These are phyloP conservation scores for Podaxis sp. DNA, from an alignment of 768 basidiomycete genomes.

Conservation along the genomic window DNA sequence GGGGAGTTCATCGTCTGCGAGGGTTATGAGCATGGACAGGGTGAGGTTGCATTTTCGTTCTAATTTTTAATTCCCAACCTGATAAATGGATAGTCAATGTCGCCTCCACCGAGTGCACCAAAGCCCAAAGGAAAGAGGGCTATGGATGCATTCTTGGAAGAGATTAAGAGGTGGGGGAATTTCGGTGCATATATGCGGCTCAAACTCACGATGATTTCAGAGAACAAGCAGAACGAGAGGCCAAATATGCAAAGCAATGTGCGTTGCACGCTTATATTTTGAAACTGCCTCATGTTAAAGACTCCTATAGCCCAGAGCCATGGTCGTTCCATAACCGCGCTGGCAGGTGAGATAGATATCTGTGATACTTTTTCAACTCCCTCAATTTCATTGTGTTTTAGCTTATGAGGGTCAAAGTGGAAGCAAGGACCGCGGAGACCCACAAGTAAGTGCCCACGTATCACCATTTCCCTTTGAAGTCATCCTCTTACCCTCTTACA, in stretches of 20 bases:
- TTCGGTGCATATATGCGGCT: not conserved
- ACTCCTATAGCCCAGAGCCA: constrained; percentile 33
- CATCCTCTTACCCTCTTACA: constrained; percentile 27
- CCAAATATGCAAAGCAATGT: constrained; percentile 75
- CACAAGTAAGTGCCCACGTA: constrained; percentile 54
- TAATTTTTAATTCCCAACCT: not conserved
- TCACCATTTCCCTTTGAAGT: not conserved
- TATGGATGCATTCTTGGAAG: constrained; percentile 95
- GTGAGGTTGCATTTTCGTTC: constrained; percentile 11
- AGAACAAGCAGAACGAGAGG: constrained; percentile 91
- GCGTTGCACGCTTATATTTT: constrained; percentile 17
- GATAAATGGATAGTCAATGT: constrained; percentile 46
- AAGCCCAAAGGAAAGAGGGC: constrained; percentile 93
- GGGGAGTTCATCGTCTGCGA: not conserved
- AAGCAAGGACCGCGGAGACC: constrained; percentile 86
- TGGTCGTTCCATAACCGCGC: constrained; percentile 81
- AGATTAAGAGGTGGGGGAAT: constrained; percentile 79
- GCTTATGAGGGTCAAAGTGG: constrained; percentile 92
- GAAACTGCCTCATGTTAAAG: not conserved
- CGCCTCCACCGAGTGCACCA: constrained; percentile 51
- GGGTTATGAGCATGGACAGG: constrained; percentile 16
- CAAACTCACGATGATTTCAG: constrained; percentile 39
- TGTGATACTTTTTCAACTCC: not conserved
- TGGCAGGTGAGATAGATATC: constrained; percentile 48
- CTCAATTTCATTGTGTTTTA: not conserved